phyloP scores from a whole-genome alignment of 2,329 filamentous ascomycete species.

The Calonectria montana region DNA sequence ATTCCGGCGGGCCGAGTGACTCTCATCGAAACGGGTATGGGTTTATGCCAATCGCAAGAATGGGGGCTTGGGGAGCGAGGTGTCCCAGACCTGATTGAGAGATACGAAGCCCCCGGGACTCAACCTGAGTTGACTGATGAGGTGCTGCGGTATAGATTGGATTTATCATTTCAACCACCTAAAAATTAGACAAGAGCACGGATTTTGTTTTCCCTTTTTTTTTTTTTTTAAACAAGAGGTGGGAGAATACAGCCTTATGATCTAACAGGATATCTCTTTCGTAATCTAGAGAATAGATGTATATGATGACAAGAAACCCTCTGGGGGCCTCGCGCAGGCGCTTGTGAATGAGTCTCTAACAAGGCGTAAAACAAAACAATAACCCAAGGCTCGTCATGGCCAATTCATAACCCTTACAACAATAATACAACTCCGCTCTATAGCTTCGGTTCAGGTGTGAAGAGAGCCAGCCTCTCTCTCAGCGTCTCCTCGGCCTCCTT shows the following conservation, averaged over 20 bases:
- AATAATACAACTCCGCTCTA: conserved; percentile 48
- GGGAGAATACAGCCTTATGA: neutral
- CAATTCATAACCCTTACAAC: conserved; percentile 17
- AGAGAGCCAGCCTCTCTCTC: conserved; percentile 66
- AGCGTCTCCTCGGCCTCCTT: conserved; percentile 78
- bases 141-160: conserved; percentile 32
- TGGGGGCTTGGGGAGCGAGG: conserved; percentile 34
- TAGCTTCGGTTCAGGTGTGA: conserved; percentile 69
- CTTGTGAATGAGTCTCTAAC: conserved; percentile 19
- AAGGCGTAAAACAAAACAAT: conserved; percentile 6
- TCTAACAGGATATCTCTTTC: conserved; percentile 8
- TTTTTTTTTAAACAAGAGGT: neutral
- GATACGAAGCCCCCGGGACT: conserved; percentile 24
- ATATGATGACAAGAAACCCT: conserved; percentile 13
- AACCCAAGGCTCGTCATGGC: neutral
- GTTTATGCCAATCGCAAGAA: conserved; percentile 37
- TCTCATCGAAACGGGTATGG: conserved; percentile 48
- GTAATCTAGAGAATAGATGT: conserved; percentile 11
- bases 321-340: neutral
- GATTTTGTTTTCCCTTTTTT: neutral
- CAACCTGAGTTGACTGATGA: conserved; percentile 15
- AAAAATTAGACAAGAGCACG: conserved; percentile 23
- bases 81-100: conserved; percentile 40
- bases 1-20: conserved; percentile 34
- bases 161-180: conserved; percentile 34